Evolutionary conservation across 176 grass and related monocot species (phyloP), one percentile per base, ranked within the genome.

Genomic region (Pontederia crassipes): DNA sequence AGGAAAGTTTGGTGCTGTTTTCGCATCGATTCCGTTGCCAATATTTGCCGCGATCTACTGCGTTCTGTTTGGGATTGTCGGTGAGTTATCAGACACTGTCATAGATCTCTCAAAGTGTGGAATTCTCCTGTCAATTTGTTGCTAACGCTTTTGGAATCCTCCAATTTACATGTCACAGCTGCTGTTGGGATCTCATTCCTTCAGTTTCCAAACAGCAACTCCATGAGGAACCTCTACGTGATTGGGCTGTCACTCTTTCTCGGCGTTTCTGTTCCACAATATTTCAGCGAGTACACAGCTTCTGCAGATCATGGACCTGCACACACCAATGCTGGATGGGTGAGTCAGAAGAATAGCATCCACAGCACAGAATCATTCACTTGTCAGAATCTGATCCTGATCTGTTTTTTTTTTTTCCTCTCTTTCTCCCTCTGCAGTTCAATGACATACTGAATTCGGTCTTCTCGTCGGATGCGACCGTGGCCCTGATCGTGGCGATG

Each of bases 1-100:
- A 98, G 94, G 94, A 40, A 98, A 98, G 48, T 98, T 98, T 79
- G 94, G 94, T n/a, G 94, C 94, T 2, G 78, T 98, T 61, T 98
- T 98, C 49, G 87, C 94, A 40, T 98, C 94, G 24, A 98, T 98
- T 61, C 94, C 94, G 16, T 48, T 98, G 17, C 88, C 94, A 47
- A 92, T 98, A 47, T 98, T 98, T 48, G 94, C 88, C 1, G 94
- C 88, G 58, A 81, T 74, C 49, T 98, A 88, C 73, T 98, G 94
- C 64, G 81, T 98, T 63, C 76, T 98, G 46, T 93, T 98, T 69
- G 94, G 88, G 16, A 80, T 98, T 17, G 94, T 93, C 52, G 84
- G 93, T 98, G 74, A 92, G 87, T 75, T 45, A 15, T 52, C 9
- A 18, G 56, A n/a, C 24, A 53, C 48, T 60, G 45, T 45, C 26